phyloP scores from a whole-genome alignment of 2,329 filamentous ascomycete species.

The Fusarium brachygibbosum region DNA sequence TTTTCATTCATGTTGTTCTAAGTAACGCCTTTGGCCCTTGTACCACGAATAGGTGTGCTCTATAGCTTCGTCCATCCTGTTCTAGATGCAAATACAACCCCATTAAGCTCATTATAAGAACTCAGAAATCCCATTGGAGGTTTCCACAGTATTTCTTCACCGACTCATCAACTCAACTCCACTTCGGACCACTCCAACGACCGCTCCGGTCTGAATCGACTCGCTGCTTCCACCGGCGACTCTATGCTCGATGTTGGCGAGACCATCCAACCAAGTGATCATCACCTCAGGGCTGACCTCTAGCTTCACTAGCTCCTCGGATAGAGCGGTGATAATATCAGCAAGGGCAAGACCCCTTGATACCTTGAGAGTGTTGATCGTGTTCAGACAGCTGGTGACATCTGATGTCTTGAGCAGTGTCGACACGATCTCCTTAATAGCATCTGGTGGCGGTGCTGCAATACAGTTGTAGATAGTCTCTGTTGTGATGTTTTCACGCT shows the following conservation, averaged over 20 bases:
- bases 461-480: conserved; percentile 98
- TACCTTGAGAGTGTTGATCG: conserved; percentile 88
- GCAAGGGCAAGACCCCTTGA: conserved; percentile 89
- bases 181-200: conserved; percentile 88
- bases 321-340: conserved; percentile 89
- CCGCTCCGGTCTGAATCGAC: conserved; percentile 88
- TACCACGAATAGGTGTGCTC: not conserved
- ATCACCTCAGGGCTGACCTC: conserved; percentile 89
- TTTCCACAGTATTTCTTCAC: conserved; percentile 28
- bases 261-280: conserved; percentile 89
- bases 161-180: conserved; percentile 79
- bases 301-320: conserved; percentile 84
- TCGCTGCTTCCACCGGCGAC: conserved; percentile 90
- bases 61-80: conserved; percentile 1
- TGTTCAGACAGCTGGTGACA: conserved; percentile 88
- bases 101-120: not conserved
- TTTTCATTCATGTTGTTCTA: conserved; percentile 19
- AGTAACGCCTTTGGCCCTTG: conserved; percentile 1
- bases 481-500: conserved; percentile 84
- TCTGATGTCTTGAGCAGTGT: conserved; percentile 88
- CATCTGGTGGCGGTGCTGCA: conserved; percentile 90
- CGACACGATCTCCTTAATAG: conserved; percentile 85
- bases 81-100: not conserved
- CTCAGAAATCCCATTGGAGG: not conserved
- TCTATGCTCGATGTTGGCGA: conserved; percentile 94